These are phyloP conservation scores for Phycomyces blakesleeanus DNA, from an alignment of 192 early-diverging fungal species.

Conservation along the genomic window DNA sequence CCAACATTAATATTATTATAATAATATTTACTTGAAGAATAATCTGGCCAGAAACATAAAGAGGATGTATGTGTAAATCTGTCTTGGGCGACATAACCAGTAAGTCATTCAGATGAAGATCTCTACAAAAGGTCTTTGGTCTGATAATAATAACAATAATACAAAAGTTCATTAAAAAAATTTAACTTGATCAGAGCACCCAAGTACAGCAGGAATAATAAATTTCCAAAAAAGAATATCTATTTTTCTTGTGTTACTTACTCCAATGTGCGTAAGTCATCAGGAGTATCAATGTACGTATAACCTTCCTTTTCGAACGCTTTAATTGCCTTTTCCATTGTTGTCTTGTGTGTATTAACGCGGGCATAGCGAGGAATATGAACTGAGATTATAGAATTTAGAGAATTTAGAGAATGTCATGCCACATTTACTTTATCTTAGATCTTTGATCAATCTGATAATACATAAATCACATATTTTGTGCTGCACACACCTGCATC, in stretches of 20 bases:
- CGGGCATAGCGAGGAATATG: slow-evolving; percentile 81
- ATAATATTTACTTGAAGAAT: slow-evolving; percentile 68
- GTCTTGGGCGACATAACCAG: slow-evolving; percentile 82
- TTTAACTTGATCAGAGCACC: slow-evolving; percentile 1
- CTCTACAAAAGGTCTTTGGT: slow-evolving; percentile 41
- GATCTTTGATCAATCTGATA: neutral
- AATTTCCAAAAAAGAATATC: too few species aligned
- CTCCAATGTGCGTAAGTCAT: slow-evolving; percentile 26
- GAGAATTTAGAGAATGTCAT: neutral
- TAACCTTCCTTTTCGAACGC: slow-evolving; percentile 59
- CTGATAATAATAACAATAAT: slow-evolving; percentile 11
- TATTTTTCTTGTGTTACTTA: slow-evolving; percentile 15
- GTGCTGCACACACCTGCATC: slow-evolving; percentile 40
- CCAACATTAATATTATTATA: neutral
- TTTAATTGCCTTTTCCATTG: slow-evolving; percentile 64
- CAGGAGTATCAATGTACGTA: slow-evolving; percentile 34
- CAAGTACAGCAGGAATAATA: too few species aligned
- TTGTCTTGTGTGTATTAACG: slow-evolving; percentile 78
- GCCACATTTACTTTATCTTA: neutral
- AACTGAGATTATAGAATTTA: slow-evolving; percentile 29
- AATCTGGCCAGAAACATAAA: slow-evolving; percentile 71
- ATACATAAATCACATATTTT: slow-evolving; percentile 5
- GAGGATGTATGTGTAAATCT: slow-evolving; percentile 82
- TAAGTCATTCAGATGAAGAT: slow-evolving; percentile 77
- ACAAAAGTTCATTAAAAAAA: too few species aligned